Evolutionary conservation across 2,329 filamentous ascomycete species (phyloP).

Genomic region (Fusarium anguioides): DNA sequence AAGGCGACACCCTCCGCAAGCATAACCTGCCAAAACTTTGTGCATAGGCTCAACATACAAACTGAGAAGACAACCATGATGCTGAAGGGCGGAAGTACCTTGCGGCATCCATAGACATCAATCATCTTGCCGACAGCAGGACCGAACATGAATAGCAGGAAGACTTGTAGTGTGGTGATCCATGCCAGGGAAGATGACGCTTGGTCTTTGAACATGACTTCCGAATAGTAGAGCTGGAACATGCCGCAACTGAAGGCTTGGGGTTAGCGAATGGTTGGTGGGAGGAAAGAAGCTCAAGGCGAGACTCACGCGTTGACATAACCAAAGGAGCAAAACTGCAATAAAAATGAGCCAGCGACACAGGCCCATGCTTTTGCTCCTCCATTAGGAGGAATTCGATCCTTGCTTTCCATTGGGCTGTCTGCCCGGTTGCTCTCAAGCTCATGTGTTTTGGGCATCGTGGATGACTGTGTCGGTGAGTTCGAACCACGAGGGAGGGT

Average conservation of each 20-base stretch:
- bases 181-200: neutral
- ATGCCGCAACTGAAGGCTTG: neutral
- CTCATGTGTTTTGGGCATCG: neutral
- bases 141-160: neutral
- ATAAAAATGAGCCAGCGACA: neutral
- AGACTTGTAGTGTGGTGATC: neutral
- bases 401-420: neutral
- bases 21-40: neutral
- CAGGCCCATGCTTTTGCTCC: neutral
- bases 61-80: neutral
- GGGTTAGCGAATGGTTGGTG: neutral
- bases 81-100: neutral
- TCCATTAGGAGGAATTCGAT: neutral
- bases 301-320: constrained; percentile 1
- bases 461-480: neutral
- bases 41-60: neutral
- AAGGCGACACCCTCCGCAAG: neutral
- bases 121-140: neutral
- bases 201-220: neutral
- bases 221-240: constrained; percentile 2
- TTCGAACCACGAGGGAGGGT: neutral
- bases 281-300: rapidly evolving
- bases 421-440: neutral
- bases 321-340: neutral
- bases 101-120: neutral